phyloP scores from a whole-genome alignment of 1,284 basidiomycete species.

The Kwoniella shivajii region DNA sequence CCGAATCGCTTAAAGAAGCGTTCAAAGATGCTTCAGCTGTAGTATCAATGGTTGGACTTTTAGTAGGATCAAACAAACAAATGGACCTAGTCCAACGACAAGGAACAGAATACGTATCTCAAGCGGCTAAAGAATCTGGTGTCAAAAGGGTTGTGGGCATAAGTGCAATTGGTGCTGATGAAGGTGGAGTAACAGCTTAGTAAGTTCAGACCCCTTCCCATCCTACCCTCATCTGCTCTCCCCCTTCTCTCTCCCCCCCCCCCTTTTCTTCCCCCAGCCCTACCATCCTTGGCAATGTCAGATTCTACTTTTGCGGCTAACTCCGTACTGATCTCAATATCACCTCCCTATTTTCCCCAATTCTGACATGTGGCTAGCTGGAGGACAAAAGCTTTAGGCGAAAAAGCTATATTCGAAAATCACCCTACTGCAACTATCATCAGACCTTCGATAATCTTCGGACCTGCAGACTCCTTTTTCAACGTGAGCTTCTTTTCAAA shows the following conservation, averaged over 20 bases:
- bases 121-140: conserved; percentile 32
- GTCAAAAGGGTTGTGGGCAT: conserved; percentile 42
- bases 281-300: neutral
- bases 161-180: conserved; percentile 48
- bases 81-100: conserved; percentile 66
- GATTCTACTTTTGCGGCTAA: neutral
- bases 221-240: no score
- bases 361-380: conserved; percentile 37
- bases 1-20: conserved; percentile 56
- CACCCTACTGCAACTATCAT: conserved; percentile 63
- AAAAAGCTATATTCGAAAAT: conserved; percentile 57
- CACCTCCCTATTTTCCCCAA: no score
- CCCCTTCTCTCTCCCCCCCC: no score
- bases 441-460: conserved; percentile 70
- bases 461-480: conserved; percentile 72
- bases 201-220: conserved; percentile 17
- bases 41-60: conserved; percentile 66
- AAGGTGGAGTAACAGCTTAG: conserved; percentile 46
- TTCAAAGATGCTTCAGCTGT: conserved; percentile 62
- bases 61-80: conserved; percentile 61
- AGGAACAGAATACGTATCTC: conserved; percentile 64
- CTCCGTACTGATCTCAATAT: no score
- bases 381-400: conserved; percentile 67
- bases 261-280: no score
- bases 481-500: conserved; percentile 56